Evolutionary conservation across 148 eudicot species (phyloP).

Genomic region (Spergularia marina): DNA sequence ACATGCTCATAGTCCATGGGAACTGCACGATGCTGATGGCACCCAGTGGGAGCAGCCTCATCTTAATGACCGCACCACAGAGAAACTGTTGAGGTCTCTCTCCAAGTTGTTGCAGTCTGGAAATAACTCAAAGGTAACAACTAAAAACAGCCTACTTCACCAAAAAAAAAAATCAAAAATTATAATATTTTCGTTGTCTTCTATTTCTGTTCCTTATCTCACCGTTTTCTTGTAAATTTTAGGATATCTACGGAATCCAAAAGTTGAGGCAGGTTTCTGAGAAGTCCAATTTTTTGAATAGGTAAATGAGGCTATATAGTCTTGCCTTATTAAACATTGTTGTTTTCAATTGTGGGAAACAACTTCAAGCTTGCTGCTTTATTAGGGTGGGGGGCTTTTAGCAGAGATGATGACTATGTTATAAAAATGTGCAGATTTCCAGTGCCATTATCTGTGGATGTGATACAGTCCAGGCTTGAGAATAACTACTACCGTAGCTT

Average conservation of each 20-base stretch:
- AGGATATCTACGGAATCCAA: slow-evolving; percentile 82
- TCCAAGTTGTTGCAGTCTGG: slow-evolving; percentile 61
- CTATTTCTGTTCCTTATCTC: not conserved
- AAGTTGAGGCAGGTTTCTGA: slow-evolving; percentile 70
- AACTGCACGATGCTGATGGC: slow-evolving; percentile 65
- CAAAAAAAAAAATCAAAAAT: not conserved
- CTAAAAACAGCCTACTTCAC: not conserved
- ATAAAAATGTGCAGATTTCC: slow-evolving; percentile 66
- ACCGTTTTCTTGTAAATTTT: slow-evolving; percentile 23
- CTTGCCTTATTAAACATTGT: not conserved
- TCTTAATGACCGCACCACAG: slow-evolving; percentile 51
- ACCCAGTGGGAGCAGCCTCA: slow-evolving; percentile 80
- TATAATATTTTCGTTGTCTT: not conserved
- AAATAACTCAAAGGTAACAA: slow-evolving; percentile 56
- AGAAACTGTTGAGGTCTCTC: slow-evolving; percentile 49
- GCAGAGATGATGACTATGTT: not conserved
- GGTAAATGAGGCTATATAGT: slow-evolving; percentile 34
- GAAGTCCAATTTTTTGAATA: slow-evolving; percentile 67
- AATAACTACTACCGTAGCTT: slow-evolving; percentile 78
- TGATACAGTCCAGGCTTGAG: slow-evolving; percentile 73
- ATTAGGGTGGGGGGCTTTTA: not conserved
- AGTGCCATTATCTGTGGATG: slow-evolving; percentile 76
- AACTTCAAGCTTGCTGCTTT: not conserved
- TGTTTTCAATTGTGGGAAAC: not conserved
- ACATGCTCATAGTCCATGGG: slow-evolving; percentile 93